A percentile compares a stretch with the other conserved stretches of the same genome.
Evolutionary conservation across 352 stramenopile genomes (phyloP).

Genomic region (Poterioochromonas sp.): DNA sequence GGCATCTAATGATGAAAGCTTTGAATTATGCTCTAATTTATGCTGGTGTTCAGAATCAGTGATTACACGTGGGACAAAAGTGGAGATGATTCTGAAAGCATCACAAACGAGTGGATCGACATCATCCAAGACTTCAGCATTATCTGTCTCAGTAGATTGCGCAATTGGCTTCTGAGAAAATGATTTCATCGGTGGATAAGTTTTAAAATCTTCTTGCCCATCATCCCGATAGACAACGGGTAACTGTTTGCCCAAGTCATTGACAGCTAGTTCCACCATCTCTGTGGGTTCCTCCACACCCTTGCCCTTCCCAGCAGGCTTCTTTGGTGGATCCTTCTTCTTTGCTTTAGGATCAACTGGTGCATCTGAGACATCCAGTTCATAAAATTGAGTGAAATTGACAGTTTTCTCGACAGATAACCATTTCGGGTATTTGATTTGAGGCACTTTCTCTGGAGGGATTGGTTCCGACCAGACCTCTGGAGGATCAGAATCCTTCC

Average conservation of each 20-base stretch:
- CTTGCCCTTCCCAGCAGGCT: background rate
- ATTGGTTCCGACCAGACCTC: background rate
- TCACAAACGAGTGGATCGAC: background rate
- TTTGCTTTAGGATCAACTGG: background rate
- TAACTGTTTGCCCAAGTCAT: background rate
- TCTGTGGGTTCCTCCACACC: background rate
- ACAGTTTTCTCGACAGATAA: background rate
- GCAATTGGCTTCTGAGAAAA: background rate
- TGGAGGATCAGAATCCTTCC: background rate
- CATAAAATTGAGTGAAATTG: background rate
- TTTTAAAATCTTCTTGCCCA: background rate
- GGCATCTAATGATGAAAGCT: too few relatives aligned
- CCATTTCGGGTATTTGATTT: background rate
- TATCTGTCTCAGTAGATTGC: background rate
- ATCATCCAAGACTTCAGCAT: background rate
- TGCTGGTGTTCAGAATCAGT: background rate
- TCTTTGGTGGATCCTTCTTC: background rate
- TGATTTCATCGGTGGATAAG: background rate
- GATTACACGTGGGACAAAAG: background rate
- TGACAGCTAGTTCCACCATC: background rate
- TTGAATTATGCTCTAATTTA: too few relatives aligned
- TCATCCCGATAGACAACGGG: background rate
- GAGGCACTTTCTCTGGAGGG: background rate
- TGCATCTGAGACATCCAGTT: background rate
- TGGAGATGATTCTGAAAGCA: background rate